Base-by-base conservation (phyloP, 2,329 filamentous ascomycete species). In the Beauveria australis region DNA sequence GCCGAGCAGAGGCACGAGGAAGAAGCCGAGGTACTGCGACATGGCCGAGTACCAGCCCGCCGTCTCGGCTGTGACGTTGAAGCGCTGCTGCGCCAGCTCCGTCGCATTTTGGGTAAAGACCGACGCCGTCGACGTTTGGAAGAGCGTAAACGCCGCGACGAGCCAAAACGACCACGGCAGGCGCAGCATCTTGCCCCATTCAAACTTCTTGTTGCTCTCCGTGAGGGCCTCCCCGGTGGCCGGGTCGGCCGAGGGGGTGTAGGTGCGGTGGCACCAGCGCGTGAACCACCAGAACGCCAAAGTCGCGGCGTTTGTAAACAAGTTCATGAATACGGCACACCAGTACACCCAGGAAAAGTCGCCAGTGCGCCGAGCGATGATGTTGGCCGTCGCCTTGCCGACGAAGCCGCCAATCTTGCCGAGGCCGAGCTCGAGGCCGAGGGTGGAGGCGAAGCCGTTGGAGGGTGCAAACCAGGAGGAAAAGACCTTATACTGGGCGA, bases 401-500 rank as follows among this genome's bases (percentile, higher is more conserved):
- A 84, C 80, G 60, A 87, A 86, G 0, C 78, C 78, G 2, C 84
- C 83, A 9, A 87, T 80, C 68, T 85, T 86, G 19, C 82, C 82
- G 57, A 87, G 78, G 0, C 78, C 82, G 0, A 87, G 74, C 67
- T 87, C 84, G 4, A 87, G 79, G 0, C 78, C 84, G 0, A 87
- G 74, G 0, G 83, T 87, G 0, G 82, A 83, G 0, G 83, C 84
- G 66, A 87, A 87, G 1, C 84, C 84, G 60, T 82, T 78, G 8
- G 76, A 82, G 0, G 84, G 84, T 0, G 83, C 76, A 63, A 87
- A 87, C 84, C 84, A 87, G 0, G 81, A 84, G 0, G 81, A 84
- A 65, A 87, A 87, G 63, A 87, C 79, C 63, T 86, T 85, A 68
- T 86, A 87, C 67, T 86, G 83, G 0, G 84, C 84, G 33, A 86